These are phyloP conservation scores for Fusarium chaquense DNA, from an alignment of 2,329 filamentous ascomycete genomes.

Conservation along the genomic window DNA sequence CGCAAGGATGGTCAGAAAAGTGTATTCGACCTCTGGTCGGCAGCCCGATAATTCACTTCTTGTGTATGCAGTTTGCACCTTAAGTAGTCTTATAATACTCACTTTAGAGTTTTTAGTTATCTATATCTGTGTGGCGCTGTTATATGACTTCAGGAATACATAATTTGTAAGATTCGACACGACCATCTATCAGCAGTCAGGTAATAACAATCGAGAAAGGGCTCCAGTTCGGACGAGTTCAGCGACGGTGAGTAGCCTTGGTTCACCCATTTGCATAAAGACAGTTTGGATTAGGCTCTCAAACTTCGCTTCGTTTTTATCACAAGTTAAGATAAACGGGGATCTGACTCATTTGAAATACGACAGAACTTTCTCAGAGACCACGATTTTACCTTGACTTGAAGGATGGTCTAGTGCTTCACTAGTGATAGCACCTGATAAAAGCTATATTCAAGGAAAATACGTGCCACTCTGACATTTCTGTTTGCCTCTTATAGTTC, in stretches of 20 bases:
- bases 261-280: background rate
- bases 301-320: rapidly evolving
- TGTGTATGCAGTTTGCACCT: background rate
- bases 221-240: background rate
- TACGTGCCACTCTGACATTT: background rate
- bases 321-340: background rate
- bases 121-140: background rate
- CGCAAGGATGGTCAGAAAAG: constrained; percentile 6
- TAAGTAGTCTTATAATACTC: background rate
- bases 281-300: background rate
- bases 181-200: background rate
- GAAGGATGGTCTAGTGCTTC: background rate
- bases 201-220: rapidly evolving
- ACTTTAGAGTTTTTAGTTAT: background rate
- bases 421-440: background rate
- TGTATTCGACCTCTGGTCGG: constrained; percentile 35
- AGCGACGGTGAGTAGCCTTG: rapidly evolving
- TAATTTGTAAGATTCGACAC: background rate
- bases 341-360: too few relatives aligned
- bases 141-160: rapidly evolving
- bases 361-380: background rate
- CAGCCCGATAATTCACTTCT: background rate
- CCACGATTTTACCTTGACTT: background rate
- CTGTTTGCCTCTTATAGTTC: background rate
- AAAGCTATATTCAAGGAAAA: too few relatives aligned